Base-by-base conservation (phyloP, 2,329 filamentous ascomycete genomes). In the Talaromyces piceae region DNA sequence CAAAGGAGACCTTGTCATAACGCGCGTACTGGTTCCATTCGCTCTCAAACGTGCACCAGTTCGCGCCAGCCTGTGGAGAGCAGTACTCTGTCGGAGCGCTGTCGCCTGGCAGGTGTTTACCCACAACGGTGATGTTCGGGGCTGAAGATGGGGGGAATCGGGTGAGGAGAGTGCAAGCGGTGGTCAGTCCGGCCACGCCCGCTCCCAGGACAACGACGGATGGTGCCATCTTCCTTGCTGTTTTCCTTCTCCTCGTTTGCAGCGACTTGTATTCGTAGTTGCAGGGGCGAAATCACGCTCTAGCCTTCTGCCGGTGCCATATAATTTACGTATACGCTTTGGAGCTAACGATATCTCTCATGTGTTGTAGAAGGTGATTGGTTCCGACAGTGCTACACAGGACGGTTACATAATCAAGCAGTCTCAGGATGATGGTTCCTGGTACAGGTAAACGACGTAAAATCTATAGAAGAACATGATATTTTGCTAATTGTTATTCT, bases 91-190 rank as follows among this genome's bases (percentile, higher is more conserved):
- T 46, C 20, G 44, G 46, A 6, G 45, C 41, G 39, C 31, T 49
- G 47, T 53, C 51, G n/a, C 51, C 51, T 5, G 51, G 51, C 1
- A 53, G 41, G 11, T 53, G 51, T 41, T 53, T 53, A 25, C 46
- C 51, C 18, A 53, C 37, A 20, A 53, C 49, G 18, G 51, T 53
- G 46, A 53, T 33, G 27, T 53, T 49, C 9, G 43, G 33, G 5
- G 31, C 20, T 26, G 23, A 43, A 16, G 12, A 8, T 3, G 46
- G 12, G 13, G 43, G 45, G 46, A 28, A 41, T 13, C 9, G 33
- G 16, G 31, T 20, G 41, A 49, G 47, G 2, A 53, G 88, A 75
- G 95, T 93, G 67, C 84, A 82, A 57, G 87, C 90, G 52, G 95
- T 84, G 53, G 90, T 95, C 63, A 95, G 78, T 73, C 90, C 90